Base-by-base conservation (phyloP, 192 early-diverging fungal genomes). In the Coemansia sp. region DNA sequence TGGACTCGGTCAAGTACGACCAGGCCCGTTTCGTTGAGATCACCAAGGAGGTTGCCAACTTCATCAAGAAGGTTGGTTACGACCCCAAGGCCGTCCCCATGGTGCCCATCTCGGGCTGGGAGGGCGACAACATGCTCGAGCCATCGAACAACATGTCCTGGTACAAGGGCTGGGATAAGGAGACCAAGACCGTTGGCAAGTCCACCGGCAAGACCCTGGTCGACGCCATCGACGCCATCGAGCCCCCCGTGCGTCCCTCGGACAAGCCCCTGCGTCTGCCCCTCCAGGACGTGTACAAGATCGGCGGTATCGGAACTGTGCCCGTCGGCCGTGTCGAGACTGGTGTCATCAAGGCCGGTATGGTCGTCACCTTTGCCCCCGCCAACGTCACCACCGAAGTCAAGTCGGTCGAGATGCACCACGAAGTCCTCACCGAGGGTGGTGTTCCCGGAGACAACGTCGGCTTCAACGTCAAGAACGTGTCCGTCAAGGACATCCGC, bases 401-500 rank as follows among this genome's bases (percentile, higher is more conserved):
- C 80, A 92, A 92, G 83, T 94, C 93, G 74, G 91, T 97, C 58
- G 92, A 95, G 81, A 97, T 95, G 93, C 94, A 97, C 83, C 93
- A 95, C 87, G 89, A 97, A 80, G 76, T 84, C 63, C 83, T 95
- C 64, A 65, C 67, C 54, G 85, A 95, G 82, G 91, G 89, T 82
- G 77, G 88, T 50, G 57, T 83, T 18, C 90, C 94, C 59, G 94
- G 94, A 61, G 94, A 97, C 87, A 93, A 95, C 87, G 91, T 97
- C 70, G 94, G 92, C 72, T 93, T 97, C 88, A 95, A 95, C 89
- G 86, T 95, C 83, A 97, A 93, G 91, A 92, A 91, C 88, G 90
- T 94, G 40, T 92, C 91, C 55, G 90, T 91, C 81, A 95, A 93
- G 88, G 90, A 94, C 76, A 95, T 95, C 82, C 92, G 91, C 68